Conservation (phyloP, 2,329 filamentous ascomycete species). For the Blastomyces parvus region DNA sequence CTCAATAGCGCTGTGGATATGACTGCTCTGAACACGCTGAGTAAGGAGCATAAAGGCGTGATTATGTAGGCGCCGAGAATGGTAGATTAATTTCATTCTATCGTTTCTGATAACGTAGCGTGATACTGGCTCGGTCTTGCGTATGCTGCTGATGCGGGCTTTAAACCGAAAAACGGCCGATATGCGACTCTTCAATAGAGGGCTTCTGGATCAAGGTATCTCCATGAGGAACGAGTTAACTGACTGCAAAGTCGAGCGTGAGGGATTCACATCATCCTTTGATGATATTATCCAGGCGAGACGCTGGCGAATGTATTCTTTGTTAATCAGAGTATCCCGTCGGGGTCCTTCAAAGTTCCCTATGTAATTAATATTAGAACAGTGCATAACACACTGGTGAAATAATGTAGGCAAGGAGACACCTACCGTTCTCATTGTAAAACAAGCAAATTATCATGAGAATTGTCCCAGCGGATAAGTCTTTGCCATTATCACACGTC, state of each 20-base stretch:
- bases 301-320: constrained; percentile 64
- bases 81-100: constrained; percentile 20
- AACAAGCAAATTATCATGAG: constrained; percentile 68
- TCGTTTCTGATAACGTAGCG: constrained; percentile 8
- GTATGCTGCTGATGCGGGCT: background rate
- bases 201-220: constrained; percentile 19
- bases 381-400: background rate
- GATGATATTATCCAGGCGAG: constrained; percentile 75
- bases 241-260: constrained; percentile 74
- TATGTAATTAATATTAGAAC: constrained; percentile 11
- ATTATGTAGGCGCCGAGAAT: constrained; percentile 42
- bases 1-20: constrained; percentile 50
- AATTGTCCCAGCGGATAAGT: constrained; percentile 68
- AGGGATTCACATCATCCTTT: constrained; percentile 72
- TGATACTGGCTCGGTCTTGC: background rate
- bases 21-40: constrained; percentile 42
- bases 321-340: constrained; percentile 46
- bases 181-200: background rate
- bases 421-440: constrained; percentile 54
- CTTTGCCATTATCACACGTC: constrained; percentile 66
- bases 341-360: constrained; percentile 25
- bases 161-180: background rate
- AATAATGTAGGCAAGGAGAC: constrained; percentile 7
- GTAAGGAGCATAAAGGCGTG: constrained; percentile 41
- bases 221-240: constrained; percentile 83